Evolutionary conservation across 2,329 filamentous ascomycete genomes (phyloP).

Genomic region (Geosmithia flava): DNA sequence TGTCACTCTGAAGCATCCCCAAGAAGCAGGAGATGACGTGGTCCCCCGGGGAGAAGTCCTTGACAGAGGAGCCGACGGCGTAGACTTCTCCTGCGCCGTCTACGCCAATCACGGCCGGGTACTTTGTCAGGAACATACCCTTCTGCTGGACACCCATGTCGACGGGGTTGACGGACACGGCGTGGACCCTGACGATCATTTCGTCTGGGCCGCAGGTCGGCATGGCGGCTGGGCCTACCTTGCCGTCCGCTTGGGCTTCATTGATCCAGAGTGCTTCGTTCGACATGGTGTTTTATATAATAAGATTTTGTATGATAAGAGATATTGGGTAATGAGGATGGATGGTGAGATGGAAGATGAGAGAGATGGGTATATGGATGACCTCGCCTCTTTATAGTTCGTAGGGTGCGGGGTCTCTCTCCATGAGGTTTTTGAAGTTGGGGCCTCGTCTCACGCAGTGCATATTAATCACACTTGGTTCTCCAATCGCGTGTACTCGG

Average conservation of each 20-base stretch:
- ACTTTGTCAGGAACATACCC: constrained; percentile 20
- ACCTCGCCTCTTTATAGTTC: too few species aligned
- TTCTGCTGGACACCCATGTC: constrained; percentile 14
- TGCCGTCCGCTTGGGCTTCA: constrained; percentile 7
- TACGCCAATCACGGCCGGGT: constrained; percentile 14
- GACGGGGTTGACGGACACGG: constrained; percentile 16
- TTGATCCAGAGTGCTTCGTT: constrained; percentile 10
- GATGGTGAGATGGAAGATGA: background rate
- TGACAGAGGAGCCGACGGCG: constrained; percentile 10
- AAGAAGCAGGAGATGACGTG: constrained; percentile 8
- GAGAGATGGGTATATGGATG: too few species aligned
- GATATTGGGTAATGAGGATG: background rate
- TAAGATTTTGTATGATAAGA: background rate
- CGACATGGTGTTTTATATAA: background rate
- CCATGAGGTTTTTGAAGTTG: too few species aligned
- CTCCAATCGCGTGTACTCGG: too few species aligned
- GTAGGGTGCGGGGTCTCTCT: too few species aligned
- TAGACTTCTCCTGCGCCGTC: constrained; percentile 17
- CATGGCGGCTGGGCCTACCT: constrained; percentile 12
- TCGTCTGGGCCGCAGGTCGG: constrained; percentile 7
- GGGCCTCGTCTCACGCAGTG: too few species aligned
- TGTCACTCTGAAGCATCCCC: background rate
- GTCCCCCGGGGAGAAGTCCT: constrained; percentile 13
- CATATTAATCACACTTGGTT: too few species aligned
- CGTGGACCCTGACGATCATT: constrained; percentile 9